Base-by-base conservation (phyloP, 768 basidiomycete species). In the Multifurca ochricompacta region DNA sequence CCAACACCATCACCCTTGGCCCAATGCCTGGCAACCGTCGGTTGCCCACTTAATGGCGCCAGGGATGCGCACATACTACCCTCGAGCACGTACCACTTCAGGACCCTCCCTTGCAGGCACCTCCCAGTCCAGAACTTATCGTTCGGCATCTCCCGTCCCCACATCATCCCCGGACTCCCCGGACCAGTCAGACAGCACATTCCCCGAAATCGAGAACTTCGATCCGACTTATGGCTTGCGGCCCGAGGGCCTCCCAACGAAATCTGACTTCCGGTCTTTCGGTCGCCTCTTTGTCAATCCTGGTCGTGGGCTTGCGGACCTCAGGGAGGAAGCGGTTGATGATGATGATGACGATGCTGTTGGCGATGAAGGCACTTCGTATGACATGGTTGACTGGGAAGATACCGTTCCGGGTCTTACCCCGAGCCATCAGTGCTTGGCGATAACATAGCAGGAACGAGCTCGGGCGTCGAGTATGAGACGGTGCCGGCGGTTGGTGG, bases 151-250 rank as follows among this genome's bases (percentile, higher is more conserved):
- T 66, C 69, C 51, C 68, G 71, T 5, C 74, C 60, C 58, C 14
- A 27, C 62, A 11, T 46, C 58, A 18, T 19, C 64, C 4, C 64
- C 68, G 7, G 63, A 62, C 13, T 19, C 64, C 4, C 64, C 68
- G 7, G 63, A 62, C 13, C 62, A 62, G 1, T 60, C 67, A 21
- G 60, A 61, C 32, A 61, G 65, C 13, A 69, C 73, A 9, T 78
- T 81, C 51, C 78, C 80, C 18, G 79, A 80, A 31, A 73, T 92
- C 30, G 93, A 96, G 70, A 83, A 88, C 57, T 96, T 89, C 67
- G 95, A 98, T 64, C 95, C 93, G 1, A 97, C 95, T 0, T 97
- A 99, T 65, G 95, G 95, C 14, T 73, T 98, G 11, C 85, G 95
- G 23, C 91, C 92, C 0, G 94, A 97, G 64, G 88, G 90, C 2